Evolutionary conservation across 768 basidiomycete genomes (phyloP).

Genomic region (Cystofilobasidium ferigula): DNA sequence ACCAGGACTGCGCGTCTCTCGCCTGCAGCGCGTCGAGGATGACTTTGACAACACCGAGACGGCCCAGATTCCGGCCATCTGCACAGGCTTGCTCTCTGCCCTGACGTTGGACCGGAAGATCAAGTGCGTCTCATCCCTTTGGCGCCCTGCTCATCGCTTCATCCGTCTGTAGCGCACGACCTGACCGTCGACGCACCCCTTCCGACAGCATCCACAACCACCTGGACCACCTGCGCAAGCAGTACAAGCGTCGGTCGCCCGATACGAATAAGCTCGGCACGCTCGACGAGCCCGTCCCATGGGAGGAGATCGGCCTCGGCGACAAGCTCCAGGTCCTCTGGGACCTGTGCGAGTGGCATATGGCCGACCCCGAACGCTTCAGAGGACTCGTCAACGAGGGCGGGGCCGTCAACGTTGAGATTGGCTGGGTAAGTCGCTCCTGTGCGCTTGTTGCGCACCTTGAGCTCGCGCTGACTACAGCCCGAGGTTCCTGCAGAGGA

Average conservation of each 20-base stretch:
- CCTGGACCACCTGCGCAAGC: constrained; percentile 65
- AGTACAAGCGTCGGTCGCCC: constrained; percentile 64
- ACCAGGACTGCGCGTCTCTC: not conserved
- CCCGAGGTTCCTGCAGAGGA: no score
- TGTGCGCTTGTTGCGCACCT: not conserved
- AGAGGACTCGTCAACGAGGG: constrained; percentile 40
- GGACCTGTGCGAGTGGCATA: constrained; percentile 66
- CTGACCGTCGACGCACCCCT: not conserved
- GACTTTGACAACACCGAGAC: constrained; percentile 45
- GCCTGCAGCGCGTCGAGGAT: constrained; percentile 58
- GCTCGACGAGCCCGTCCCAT: constrained; percentile 44
- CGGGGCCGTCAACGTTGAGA: constrained; percentile 76
- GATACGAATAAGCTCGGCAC: constrained; percentile 60
- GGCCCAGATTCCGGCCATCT: constrained; percentile 48
- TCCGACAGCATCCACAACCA: constrained; percentile 55
- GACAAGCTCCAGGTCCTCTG: constrained; percentile 56
- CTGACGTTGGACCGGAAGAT: constrained; percentile 73
- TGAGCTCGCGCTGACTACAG: constrained; percentile 39
- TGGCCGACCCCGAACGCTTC: constrained; percentile 61
- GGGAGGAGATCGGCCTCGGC: constrained; percentile 60
- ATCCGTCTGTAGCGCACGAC: not conserved
- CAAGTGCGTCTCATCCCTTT: constrained; percentile 45
- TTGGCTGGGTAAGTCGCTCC: constrained; percentile 57
- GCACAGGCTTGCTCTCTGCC: constrained; percentile 60
- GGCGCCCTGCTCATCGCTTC: not conserved